A percentile compares a stretch with the other conserved stretches of the same genome.
phyloP scores from a whole-genome alignment of 192 early-diverging fungal species.

The Rhizophlyctis rosea region DNA sequence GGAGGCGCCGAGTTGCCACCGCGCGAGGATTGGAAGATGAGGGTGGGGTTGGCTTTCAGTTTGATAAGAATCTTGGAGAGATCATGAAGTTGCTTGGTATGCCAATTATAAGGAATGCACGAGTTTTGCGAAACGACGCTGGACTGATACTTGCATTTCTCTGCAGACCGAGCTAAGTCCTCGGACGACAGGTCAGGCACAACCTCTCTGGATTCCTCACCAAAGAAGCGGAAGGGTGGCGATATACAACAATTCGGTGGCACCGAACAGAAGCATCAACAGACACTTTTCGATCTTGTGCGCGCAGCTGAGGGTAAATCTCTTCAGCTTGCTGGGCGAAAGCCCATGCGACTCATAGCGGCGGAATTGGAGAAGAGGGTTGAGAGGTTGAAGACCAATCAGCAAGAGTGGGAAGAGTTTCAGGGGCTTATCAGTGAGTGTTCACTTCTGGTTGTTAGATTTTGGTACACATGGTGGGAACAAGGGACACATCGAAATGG shows the following conservation, averaged over 20 bases:
- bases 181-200: no score
- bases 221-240: no score
- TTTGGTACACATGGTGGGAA: constrained; percentile 1
- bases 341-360: constrained; percentile 50
- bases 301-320: not conserved
- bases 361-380: constrained; percentile 48
- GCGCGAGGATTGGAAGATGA: no score
- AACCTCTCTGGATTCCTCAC: not conserved
- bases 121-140: no score
- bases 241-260: no score
- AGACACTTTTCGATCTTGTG: not conserved
- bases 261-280: not conserved
- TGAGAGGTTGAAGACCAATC: constrained; percentile 46
- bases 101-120: no score
- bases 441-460: not conserved
- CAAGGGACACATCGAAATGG: not conserved
- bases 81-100: constrained; percentile 45
- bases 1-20: no score
- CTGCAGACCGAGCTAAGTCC: no score
- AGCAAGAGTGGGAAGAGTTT: constrained; percentile 52
- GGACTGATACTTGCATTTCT: no score
- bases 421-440: constrained; percentile 45
- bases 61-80: constrained; percentile 42
- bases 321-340: constrained; percentile 45
- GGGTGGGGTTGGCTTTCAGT: no score